Base-by-base conservation (phyloP, 495 filamentous ascomycete genomes). In the Aspergillus nanangensis region DNA sequence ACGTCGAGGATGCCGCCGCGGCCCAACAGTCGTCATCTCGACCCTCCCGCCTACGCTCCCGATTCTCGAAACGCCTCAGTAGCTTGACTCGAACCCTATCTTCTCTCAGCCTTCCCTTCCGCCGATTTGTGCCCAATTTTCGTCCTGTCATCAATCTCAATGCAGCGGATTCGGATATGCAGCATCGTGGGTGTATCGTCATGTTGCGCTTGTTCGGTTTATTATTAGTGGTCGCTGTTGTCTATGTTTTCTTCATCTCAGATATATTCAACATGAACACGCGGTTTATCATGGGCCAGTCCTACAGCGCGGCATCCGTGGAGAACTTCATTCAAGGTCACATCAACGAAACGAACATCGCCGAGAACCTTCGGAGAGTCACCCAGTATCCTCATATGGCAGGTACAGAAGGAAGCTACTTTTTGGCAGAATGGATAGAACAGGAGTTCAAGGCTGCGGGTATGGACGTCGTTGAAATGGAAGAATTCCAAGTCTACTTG, bases 381-480 rank as follows among this genome's bases (percentile, higher is more conserved):
- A 91, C 87, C 17, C 69, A 72, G 20, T 94, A 82, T 56, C 82
- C 91, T 49, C 93, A 97, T 65, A 70, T 96, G 31, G 93, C 90
- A 3, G 93, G 93, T 21, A 93, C 89, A 4, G 83, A 93, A 64
- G 94, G 93, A 22, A 90, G 93, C 63, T 87, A 80, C 49, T 81
- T 82, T 39, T 73, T 95, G 20, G 90, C 85, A 14, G 77, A 87
- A 67, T 94, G 87, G 70, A 80, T 96, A 42, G 77, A 92, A 64
- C 78, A 77, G 46, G 65, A 81, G 50, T 95, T 94, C 60, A 66
- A 64, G 52, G 76, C 68, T 23, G 82, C 82, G 45, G 78, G 78
- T 8, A 69, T 97, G 51, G 89, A 96, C 49, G 67, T 78, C 34
- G 81, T 95, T 21, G 60, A 70, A 31, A 72, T 84, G 52, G 86